Conservation (phyloP, 805 yeast species). For the Saccharomycopsis olivae region DNA sequence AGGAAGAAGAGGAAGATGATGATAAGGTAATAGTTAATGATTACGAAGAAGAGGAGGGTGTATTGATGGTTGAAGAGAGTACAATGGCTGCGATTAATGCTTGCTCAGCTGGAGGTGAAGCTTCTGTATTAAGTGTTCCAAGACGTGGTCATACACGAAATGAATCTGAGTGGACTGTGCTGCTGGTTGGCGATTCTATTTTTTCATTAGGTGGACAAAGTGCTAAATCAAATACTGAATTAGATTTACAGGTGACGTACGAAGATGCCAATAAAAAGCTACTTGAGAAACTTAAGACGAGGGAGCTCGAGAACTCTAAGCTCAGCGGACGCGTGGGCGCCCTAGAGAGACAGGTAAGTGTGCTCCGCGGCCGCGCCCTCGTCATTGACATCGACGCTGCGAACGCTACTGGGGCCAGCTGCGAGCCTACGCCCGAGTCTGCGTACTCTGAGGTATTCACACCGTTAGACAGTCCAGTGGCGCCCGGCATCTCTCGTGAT, state of each 20-base stretch:
- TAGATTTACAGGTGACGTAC: slow-evolving; percentile 6
- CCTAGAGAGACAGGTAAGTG: slow-evolving; percentile 1
- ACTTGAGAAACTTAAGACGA: slow-evolving; percentile 10
- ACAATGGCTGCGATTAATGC: too few species aligned
- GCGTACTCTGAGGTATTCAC: too few species aligned
- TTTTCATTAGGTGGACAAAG: neutral
- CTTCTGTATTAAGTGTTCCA: neutral
- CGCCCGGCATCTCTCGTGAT: neutral
- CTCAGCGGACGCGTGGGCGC: slow-evolving; percentile 1
- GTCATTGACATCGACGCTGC: neutral
- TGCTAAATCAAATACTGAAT: slow-evolving; percentile 3
- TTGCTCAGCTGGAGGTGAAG: too few species aligned
- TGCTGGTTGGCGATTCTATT: too few species aligned
- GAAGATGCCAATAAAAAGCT: slow-evolving; percentile 13
- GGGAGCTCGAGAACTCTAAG: slow-evolving; percentile 13
- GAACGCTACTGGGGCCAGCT: neutral
- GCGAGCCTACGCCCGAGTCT: neutral
- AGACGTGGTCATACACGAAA: slow-evolving; percentile 3
- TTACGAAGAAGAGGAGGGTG: too few species aligned
- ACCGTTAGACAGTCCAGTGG: slow-evolving; percentile 4
- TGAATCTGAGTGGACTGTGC: neutral
- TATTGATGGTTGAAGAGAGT: neutral
- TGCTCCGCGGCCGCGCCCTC: neutral
- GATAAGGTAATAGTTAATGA: neutral
- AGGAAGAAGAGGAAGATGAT: neutral